Conservation (phyloP, 805 yeast species). For the Saccharomycopsis sp. region DNA sequence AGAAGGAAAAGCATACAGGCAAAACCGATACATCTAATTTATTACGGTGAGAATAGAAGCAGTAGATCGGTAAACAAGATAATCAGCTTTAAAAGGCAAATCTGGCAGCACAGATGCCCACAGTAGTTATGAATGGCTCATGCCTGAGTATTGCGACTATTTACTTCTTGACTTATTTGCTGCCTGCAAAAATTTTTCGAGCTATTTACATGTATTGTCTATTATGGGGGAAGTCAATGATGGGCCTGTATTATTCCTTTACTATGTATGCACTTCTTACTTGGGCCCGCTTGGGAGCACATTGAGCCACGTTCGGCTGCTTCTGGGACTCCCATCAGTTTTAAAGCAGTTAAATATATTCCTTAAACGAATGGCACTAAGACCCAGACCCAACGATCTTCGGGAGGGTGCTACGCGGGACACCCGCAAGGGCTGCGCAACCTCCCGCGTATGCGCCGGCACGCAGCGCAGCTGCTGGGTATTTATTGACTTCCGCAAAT, state of each 20-base stretch:
- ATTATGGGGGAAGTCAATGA: background rate
- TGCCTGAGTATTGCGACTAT: background rate
- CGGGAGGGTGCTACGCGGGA: background rate
- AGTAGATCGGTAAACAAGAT: too few species aligned
- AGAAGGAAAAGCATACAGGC: background rate
- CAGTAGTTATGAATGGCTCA: too few species aligned
- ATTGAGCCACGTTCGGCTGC: background rate
- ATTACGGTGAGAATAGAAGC: background rate
- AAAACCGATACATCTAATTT: background rate
- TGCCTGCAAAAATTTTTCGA: background rate
- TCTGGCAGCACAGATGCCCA: too few species aligned
- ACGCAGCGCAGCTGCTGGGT: too few species aligned
- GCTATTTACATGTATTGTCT: background rate
- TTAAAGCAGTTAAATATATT: background rate
- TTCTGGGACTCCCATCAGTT: background rate
- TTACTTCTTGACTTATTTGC: background rate
- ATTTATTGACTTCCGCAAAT: background rate
- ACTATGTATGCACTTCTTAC: background rate
- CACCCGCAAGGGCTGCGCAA: background rate
- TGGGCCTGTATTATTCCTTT: background rate
- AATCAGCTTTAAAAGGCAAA: background rate
- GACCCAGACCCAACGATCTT: background rate
- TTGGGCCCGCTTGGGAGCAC: background rate
- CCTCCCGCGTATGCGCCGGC: background rate
- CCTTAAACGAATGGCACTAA: background rate